Percentiles rank a stretch among this genome's conserved stretches.
Conservation (phyloP, 1,284 basidiomycete genomes). For the Fomitopsis betulina region DNA sequence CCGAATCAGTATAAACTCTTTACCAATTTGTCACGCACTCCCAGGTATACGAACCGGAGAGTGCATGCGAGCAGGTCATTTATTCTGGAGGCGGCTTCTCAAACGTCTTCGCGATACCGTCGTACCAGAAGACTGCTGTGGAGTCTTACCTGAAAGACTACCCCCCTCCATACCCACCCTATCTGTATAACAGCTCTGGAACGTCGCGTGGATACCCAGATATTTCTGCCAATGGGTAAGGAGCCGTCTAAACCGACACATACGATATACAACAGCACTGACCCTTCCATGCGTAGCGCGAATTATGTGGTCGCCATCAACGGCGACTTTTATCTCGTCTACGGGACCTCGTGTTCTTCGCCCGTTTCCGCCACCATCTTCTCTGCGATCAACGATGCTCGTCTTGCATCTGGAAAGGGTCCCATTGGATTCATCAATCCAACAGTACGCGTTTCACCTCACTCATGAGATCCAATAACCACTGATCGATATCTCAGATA, state of each 20-base stretch:
- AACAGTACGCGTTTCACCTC: neutral
- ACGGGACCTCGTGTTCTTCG: constrained; percentile 32
- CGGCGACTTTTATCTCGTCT: constrained; percentile 36
- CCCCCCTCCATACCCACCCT: constrained; percentile 6
- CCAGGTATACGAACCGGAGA: constrained; percentile 5
- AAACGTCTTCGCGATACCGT: constrained; percentile 27
- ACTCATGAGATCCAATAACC: neutral
- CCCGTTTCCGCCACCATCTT: constrained; percentile 38
- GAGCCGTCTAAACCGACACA: neutral
- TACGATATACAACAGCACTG: neutral
- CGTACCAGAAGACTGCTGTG: constrained; percentile 25
- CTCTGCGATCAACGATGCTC: constrained; percentile 55
- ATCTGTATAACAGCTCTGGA: constrained; percentile 14
- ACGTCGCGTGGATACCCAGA: constrained; percentile 33
- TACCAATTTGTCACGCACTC: neutral
- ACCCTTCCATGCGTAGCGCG: neutral
- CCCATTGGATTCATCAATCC: constrained; percentile 60
- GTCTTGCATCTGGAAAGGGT: constrained; percentile 33
- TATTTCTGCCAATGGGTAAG: constrained; percentile 29
- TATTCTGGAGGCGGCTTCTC: constrained; percentile 23
- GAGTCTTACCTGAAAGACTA: constrained; percentile 14
- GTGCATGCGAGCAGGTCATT: constrained; percentile 6
- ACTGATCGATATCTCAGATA: constrained; percentile 12
- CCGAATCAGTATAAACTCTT: neutral
- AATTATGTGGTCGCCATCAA: constrained; percentile 16